Conservation (phyloP, 2,329 filamentous ascomycete genomes). For the Dothistroma pini region DNA sequence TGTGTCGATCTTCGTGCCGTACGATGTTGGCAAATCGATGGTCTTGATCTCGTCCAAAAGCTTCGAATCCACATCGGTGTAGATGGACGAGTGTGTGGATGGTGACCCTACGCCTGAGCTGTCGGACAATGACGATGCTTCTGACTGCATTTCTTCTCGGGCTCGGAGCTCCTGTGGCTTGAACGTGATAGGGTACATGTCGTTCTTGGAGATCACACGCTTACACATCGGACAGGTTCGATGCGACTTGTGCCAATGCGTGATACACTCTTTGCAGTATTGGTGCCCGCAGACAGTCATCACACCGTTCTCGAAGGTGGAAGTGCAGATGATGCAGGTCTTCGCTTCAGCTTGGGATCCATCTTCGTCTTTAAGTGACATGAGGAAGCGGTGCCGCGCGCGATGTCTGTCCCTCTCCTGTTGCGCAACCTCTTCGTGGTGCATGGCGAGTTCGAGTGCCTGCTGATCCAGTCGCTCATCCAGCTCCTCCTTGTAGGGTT, state of each 20-base stretch:
- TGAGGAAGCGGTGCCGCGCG: constrained; percentile 72
- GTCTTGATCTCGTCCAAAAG: constrained; percentile 77
- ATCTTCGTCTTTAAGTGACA: constrained; percentile 59
- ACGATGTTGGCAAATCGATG: constrained; percentile 67
- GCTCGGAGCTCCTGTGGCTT: constrained; percentile 71
- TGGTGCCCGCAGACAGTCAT: constrained; percentile 87
- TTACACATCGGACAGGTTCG: constrained; percentile 85
- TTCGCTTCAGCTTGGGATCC: constrained; percentile 53
- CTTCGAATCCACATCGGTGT: constrained; percentile 68
- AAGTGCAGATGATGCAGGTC: constrained; percentile 83
- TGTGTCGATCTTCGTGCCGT: constrained; percentile 86
- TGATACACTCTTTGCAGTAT: constrained; percentile 86
- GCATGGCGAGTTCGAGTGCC: constrained; percentile 42
- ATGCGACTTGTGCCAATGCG: constrained; percentile 70
- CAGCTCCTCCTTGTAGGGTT: constrained; percentile 64
- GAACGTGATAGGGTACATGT: constrained; percentile 80
- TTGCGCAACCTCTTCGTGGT: constrained; percentile 51
- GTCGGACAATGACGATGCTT: constrained; percentile 10
- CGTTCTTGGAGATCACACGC: constrained; percentile 57
- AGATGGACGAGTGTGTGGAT: constrained; percentile 54
- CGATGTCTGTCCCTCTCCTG: constrained; percentile 60
- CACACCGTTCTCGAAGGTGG: constrained; percentile 70
- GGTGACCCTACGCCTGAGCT: constrained; percentile 14
- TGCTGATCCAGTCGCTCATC: constrained; percentile 54
- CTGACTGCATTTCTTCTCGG: constrained; percentile 49